Base-by-base conservation (phyloP, 2,329 filamentous ascomycete species). In the Rhytidhysteron rufulum region DNA sequence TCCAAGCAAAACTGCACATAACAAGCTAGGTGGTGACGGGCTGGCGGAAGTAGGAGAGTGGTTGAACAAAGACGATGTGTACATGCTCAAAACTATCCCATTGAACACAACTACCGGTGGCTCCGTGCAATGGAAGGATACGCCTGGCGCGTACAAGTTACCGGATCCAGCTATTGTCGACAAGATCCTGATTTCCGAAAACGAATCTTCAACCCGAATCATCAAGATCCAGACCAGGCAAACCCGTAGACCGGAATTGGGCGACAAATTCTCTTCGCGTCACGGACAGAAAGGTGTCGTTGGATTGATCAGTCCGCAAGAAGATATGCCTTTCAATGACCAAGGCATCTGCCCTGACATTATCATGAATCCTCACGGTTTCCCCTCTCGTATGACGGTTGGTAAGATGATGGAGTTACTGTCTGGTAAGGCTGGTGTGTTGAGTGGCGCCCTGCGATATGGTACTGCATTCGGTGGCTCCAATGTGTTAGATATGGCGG, bases 311-410 rank as follows among this genome's bases (percentile, higher is more conserved):
- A 89, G 91, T 15, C 87, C 95, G 47, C 91, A 97, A 68, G 89
- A 93, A 60, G 93, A 98, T 62, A 86, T 98, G 82, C 93, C 93
- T 0, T 98, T 98, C 70, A 86, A 86, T 25, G 93, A 98, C 67
- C 74, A 78, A 38, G 94, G 93, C 2, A 80, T 98, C 51, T 85
- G 83, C n/a, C 93, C 93, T 0, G 93, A 98, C 67, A 96, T 98
- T 52, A 98, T 98, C 79, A 98, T 98, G 93, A 98, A 98, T 73
- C 93, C 94, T 0, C 93, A 98, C 70, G 93, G 93, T 82, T 98
- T 98, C 77, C 93, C 93, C 2, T 97, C 91, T 22, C 93, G 93
- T 66, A 98, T 98, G 93, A 98, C 93, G 39, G 93, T 98, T 47
- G 93, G 93, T 22, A 98, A 98, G 68, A 86, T 98, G 74, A 80